phyloP scores from a whole-genome alignment of 2,329 filamentous ascomycete species.

The Aspergillus flavus region DNA sequence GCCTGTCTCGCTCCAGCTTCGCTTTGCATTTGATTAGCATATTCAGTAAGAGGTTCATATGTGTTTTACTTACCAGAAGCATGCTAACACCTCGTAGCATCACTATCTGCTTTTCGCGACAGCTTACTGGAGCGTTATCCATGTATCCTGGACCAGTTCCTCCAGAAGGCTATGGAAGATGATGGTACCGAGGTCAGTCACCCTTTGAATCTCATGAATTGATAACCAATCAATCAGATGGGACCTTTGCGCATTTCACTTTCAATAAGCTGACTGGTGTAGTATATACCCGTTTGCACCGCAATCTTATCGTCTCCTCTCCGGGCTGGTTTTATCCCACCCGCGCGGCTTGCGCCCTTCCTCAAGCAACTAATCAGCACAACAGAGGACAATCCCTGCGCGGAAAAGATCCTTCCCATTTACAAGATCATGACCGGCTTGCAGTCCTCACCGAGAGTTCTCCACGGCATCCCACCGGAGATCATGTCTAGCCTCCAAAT shows the following conservation, averaged over 20 bases:
- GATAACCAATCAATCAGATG: neutral
- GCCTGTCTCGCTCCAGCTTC: constrained; percentile 54
- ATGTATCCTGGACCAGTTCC: constrained; percentile 36
- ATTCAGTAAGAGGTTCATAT: constrained; percentile 46
- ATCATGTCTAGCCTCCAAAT: constrained; percentile 40
- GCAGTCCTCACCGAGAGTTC: constrained; percentile 26
- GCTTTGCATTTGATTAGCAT: constrained; percentile 53
- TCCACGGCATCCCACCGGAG: constrained; percentile 35
- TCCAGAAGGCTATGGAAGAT: constrained; percentile 32
- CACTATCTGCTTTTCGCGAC: constrained; percentile 34
- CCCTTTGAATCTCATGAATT: neutral
- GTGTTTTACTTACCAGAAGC: neutral
- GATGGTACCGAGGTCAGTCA: constrained; percentile 34
- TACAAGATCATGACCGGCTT: constrained; percentile 37
- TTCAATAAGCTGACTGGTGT: neutral
- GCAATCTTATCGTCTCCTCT: constrained; percentile 39
- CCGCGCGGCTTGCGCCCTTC: constrained; percentile 37
- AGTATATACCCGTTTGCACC: constrained; percentile 37
- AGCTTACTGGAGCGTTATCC: constrained; percentile 36
- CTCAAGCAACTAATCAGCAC: constrained; percentile 33
- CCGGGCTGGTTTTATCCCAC: constrained; percentile 30
- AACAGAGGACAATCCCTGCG: constrained; percentile 34
- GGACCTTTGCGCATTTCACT: neutral
- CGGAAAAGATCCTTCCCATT: constrained; percentile 36
- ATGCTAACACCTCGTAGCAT: constrained; percentile 28